phyloP scores from a whole-genome alignment of 1,284 basidiomycete species.

The Marasmius tenuissimus region DNA sequence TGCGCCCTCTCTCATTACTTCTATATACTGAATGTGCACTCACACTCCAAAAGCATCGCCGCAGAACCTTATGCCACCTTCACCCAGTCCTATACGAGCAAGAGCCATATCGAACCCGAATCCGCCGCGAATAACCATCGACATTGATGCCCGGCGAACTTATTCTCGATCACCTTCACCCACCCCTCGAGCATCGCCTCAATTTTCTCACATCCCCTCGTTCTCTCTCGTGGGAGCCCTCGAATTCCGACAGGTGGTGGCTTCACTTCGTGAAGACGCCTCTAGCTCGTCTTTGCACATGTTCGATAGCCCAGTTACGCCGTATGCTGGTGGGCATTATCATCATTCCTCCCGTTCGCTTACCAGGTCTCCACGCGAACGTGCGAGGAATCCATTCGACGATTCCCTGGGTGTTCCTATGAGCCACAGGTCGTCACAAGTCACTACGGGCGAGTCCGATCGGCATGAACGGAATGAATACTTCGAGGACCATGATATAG shows the following conservation, averaged over 20 bases:
- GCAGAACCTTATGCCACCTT: conserved; percentile 15
- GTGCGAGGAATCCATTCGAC: conserved; percentile 48
- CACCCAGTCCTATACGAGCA: conserved; percentile 24
- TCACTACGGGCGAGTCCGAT: conserved; percentile 25
- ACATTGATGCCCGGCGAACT: conserved; percentile 35
- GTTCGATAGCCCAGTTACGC: conserved; percentile 70
- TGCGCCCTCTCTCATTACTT: conserved; percentile 32
- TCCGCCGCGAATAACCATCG: conserved; percentile 41
- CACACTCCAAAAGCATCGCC: conserved; percentile 5
- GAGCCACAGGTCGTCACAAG: conserved; percentile 31
- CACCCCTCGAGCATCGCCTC: conserved; percentile 24
- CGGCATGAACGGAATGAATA: conserved; percentile 19
- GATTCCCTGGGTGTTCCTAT: conserved; percentile 47
- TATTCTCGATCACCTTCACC: conserved; percentile 40
- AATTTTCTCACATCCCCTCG: conserved; percentile 61
- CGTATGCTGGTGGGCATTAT: conserved; percentile 75
- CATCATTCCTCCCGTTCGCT: conserved; percentile 39
- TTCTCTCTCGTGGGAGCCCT: conserved; percentile 92
- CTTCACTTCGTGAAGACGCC: conserved; percentile 71
- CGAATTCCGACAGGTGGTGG: conserved; percentile 89
- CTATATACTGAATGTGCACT: background rate
- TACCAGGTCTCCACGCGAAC: conserved; percentile 32
- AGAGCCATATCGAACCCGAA: conserved; percentile 36
- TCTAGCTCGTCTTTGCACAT: conserved; percentile 54
- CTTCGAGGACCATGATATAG: conserved; percentile 12